Evolutionary conservation across 768 basidiomycete genomes (phyloP), one percentile per base, ranked within the genome.

Genomic region (Suillus spraguei): DNA sequence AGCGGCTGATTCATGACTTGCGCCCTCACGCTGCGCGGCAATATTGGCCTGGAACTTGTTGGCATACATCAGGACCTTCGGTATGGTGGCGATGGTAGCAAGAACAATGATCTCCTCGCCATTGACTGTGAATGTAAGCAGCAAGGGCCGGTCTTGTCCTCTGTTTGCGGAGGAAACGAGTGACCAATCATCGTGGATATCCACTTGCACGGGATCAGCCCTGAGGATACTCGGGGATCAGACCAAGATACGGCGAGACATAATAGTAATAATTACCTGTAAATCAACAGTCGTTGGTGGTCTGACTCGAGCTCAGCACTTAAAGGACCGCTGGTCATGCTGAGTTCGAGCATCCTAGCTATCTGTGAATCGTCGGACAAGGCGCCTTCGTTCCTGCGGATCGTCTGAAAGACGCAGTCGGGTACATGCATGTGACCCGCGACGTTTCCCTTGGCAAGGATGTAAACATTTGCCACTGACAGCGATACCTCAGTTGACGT

Each of bases 101-200:
- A 88, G 80, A 4, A 85, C 86, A 20, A 85, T 78, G 10, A 95
- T 83, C 65, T 87, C 87, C 38, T 86, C 82, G 59, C 93, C 91
- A 35, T 78, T 82, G 39, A 96, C 85, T 1, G 85, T 85, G 74
- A 94, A 95, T n/a, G 88, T 85, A 24, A 95, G 81, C 36, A 82
- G 83, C 6, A 95, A 79, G 35, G 85, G 84, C n/a, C 78, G 68
- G 42, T 85, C 80, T 56, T 80, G 77, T 11, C 77, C 71, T 42
- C 80, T 71, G n/a, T 74, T 66, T 52, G 72, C 67, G 6, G 81
- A 66, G 20, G 80, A 79, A 49, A 82, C 79, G 50, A 76, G 76
- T 5, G 88, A 85, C 94, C 94, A 96, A 70, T 96, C 92, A 66
- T 96, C 94, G 67, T 80, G 86, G 59, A 94, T 86, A 60, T 84